Conservation (phyloP, 176 grass and related monocot species). For the Secale cereale region DNA sequence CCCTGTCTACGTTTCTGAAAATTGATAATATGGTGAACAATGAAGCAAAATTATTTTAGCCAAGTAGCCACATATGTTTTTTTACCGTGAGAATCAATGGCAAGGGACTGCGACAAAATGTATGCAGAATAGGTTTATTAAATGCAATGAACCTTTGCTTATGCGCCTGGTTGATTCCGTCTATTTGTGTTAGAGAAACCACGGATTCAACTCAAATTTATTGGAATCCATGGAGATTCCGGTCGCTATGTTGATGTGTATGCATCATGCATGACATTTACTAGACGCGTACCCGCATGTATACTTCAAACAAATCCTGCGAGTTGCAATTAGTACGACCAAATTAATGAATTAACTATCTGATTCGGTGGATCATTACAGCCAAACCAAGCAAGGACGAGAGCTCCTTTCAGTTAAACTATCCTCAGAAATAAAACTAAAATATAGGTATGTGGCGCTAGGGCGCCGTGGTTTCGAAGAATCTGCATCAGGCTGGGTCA, state of each 20-base stretch:
- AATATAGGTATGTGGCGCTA: slow-evolving; percentile 6
- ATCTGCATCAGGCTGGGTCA: background rate
- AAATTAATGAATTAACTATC: background rate
- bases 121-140: background rate
- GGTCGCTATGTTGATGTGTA: background rate
- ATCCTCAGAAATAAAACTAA: background rate
- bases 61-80: background rate
- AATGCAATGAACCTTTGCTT: background rate
- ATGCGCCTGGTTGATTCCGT: slow-evolving; percentile 34
- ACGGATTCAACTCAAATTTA: slow-evolving; percentile 9
- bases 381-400: background rate
- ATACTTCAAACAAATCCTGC: background rate
- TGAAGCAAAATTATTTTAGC: no score
- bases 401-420: background rate
- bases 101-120: background rate
- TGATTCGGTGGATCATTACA: background rate
- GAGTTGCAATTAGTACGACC: background rate
- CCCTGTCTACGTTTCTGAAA: no score
- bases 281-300: background rate
- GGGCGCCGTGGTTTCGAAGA: background rate
- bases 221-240: slow-evolving; percentile 17
- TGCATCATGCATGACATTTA: slow-evolving; percentile 13
- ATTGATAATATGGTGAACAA: no score
- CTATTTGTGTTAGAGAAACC: background rate
- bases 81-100: background rate